Evolutionary conservation across 1,284 basidiomycete species (phyloP).

Genomic region (Marasmius fiardii): DNA sequence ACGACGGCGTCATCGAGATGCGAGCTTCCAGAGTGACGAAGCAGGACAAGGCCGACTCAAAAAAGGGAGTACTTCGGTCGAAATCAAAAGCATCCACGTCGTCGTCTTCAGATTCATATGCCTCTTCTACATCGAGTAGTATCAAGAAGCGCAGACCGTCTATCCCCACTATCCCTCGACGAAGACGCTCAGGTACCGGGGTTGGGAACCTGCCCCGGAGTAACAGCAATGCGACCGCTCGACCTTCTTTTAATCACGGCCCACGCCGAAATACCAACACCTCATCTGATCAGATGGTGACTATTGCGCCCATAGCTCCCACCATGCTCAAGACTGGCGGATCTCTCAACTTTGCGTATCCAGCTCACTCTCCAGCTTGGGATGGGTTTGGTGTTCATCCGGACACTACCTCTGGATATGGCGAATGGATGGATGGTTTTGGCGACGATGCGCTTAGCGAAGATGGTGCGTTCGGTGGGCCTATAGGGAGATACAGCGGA

Average conservation of each 20-base stretch:
- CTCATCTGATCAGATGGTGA: conserved; percentile 53
- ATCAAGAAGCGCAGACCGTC: conserved; percentile 19
- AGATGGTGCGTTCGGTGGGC: conserved; percentile 17
- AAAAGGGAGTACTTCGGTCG: conserved; percentile 22
- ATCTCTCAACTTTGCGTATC: conserved; percentile 33
- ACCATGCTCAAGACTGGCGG: conserved; percentile 85
- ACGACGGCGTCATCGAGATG: conserved; percentile 71
- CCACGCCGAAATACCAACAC: not conserved
- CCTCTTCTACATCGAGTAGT: conserved; percentile 29
- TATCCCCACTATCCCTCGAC: conserved; percentile 13
- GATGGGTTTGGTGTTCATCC: conserved; percentile 23
- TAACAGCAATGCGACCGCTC: not conserved
- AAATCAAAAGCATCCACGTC: conserved; percentile 34
- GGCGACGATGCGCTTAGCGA: conserved; percentile 23
- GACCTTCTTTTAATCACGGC: conserved; percentile 13
- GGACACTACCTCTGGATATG: conserved; percentile 8
- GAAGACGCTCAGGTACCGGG: conserved; percentile 22
- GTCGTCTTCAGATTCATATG: conserved; percentile 27
- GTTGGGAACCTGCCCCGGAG: not conserved
- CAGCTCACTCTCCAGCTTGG: conserved; percentile 20
- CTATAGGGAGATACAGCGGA: conserved; percentile 25
- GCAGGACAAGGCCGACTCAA: conserved; percentile 21
- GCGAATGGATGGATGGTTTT: conserved; percentile 25
- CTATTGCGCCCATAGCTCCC: conserved; percentile 93
- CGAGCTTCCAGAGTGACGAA: conserved; percentile 29